Evolutionary conservation across 495 filamentous ascomycete species (phyloP).

Genomic region (Letharia lupina): DNA sequence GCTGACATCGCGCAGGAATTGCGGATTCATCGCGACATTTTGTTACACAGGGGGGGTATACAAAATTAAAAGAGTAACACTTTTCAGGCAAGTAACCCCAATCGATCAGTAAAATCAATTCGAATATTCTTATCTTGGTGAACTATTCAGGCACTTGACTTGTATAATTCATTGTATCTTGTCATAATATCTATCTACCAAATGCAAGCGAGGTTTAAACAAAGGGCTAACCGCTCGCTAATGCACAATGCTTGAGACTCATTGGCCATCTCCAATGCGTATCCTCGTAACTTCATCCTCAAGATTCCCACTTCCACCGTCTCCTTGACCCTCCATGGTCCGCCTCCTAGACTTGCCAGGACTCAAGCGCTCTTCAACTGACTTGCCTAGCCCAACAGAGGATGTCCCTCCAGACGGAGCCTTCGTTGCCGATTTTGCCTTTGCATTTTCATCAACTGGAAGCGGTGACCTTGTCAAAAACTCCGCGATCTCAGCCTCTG

Average conservation of each 20-base stretch:
- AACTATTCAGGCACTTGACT: background rate
- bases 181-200: background rate
- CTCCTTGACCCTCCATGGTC: background rate
- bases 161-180: background rate
- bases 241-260: constrained; percentile 3
- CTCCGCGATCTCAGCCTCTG: constrained; percentile 22
- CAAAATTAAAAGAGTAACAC: no score
- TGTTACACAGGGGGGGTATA: no score
- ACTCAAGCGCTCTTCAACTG: constrained; percentile 20
- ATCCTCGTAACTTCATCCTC: constrained; percentile 16
- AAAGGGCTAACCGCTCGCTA: background rate
- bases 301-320: background rate
- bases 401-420: constrained; percentile 16
- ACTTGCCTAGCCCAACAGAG: constrained; percentile 21
- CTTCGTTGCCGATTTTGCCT: background rate
- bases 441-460: background rate
- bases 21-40: no score
- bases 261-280: constrained; percentile 14
- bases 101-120: no score
- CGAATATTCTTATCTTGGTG: no score
- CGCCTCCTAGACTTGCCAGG: constrained; percentile 11
- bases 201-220: background rate
- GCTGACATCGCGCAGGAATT: no score
- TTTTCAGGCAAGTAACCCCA: no score
- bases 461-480: constrained; percentile 20